These are phyloP conservation scores for Teratosphaeria gauchensis DNA, from an alignment of 2,329 filamentous ascomycete genomes.

Conservation along the genomic window DNA sequence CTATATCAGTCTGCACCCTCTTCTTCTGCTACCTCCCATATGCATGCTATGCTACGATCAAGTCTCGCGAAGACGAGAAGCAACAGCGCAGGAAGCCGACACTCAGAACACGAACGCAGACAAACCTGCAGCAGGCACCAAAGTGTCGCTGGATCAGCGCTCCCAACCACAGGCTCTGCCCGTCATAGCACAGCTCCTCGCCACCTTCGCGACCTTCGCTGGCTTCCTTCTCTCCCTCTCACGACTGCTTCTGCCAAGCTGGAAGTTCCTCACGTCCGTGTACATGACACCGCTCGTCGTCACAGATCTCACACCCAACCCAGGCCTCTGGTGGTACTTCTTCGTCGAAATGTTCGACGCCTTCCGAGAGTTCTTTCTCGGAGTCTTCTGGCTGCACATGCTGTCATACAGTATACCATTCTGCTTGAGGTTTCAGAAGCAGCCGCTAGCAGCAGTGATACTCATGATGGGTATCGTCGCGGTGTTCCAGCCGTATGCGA, in stretches of 20 bases:
- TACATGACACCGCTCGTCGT: constrained; percentile 89
- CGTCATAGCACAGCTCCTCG: constrained; percentile 40
- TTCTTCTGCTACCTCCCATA: constrained; percentile 75
- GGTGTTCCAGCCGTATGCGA: constrained; percentile 95
- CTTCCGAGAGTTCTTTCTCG: constrained; percentile 92
- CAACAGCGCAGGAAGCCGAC: constrained; percentile 2
- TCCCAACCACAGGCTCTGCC: constrained; percentile 7
- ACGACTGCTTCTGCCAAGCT: constrained; percentile 64
- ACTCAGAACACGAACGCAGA: background rate
- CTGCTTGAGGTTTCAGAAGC: constrained; percentile 68
- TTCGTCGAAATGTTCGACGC: constrained; percentile 99
- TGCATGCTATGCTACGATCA: constrained; percentile 68
- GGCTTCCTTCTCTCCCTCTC: constrained; percentile 60
- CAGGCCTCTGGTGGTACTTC: constrained; percentile 99
- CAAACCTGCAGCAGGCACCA: constrained; percentile 1
- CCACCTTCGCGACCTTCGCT: constrained; percentile 47
- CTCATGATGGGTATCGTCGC: constrained; percentile 83
- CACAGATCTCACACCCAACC: constrained; percentile 86
- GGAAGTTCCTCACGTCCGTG: constrained; percentile 79
- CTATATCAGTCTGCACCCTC: constrained; percentile 86
- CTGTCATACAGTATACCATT: constrained; percentile 81
- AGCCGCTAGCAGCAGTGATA: constrained; percentile 77
- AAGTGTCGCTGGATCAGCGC: constrained; percentile 12
- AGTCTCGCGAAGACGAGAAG: constrained; percentile 5
- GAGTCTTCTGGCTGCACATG: constrained; percentile 95